Base-by-base conservation (phyloP, 768 basidiomycete species). In the Mycena epipterygia region DNA sequence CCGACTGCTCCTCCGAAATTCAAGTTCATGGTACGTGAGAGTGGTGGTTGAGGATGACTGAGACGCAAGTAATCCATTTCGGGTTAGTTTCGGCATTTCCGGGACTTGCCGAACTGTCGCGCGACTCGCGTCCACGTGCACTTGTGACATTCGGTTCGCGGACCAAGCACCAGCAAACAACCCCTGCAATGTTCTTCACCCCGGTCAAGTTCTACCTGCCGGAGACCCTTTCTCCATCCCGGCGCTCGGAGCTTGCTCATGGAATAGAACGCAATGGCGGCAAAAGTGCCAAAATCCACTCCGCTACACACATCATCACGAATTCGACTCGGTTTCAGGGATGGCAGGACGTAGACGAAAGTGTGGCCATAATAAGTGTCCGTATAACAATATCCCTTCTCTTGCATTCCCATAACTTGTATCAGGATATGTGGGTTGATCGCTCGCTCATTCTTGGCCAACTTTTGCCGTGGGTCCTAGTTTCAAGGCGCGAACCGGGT, bases 341-440 rank as follows among this genome's bases (percentile, higher is more conserved):
- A 25, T 89, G 86, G 75, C 83, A 88, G 64, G 81, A 82, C 13
- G 75, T 88, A n/a, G 75, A 77, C 3, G 75, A 79, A 25, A 70
- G 80, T 17, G 75, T 68, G 37, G 12, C 55, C 12, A 48, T 62
- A 30, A 41, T 71, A 11, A 76, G 83, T n/a, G 76, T 65, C 48
- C 16, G 51, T 32, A 29, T 64, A 25, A 63, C 66, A 41, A 53
- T 51, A 25, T 23, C 27, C 42, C 16, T 23, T 42, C 17, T 14
- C 23, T 12, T 9, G 27, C 23, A 13, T 42, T 9, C 37, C 49
- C 7, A n/a, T 25, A 30, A 51, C 29, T 44, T 67, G 55, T 73
- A 60, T 76, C 41, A 89, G 79, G 89, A 90, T 35, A 79, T 81
- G 37, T 96, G 95, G 94, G 89, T 94, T 0, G 90, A 93, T 57